Base-by-base conservation (phyloP, 2,329 filamentous ascomycete species). In the Microsporum ferrugineum region DNA sequence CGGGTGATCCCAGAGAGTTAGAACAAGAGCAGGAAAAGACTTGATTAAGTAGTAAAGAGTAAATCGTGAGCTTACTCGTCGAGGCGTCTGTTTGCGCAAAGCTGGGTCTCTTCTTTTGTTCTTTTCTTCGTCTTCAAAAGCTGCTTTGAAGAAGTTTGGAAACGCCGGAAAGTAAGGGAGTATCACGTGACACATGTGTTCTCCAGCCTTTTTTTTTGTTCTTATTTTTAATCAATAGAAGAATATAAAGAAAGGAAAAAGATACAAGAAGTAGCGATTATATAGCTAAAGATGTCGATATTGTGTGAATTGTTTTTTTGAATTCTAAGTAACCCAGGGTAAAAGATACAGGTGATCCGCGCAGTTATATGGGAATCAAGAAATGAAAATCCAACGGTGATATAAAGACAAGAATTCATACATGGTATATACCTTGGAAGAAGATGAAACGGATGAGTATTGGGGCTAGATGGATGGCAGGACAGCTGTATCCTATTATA, bases 401-500 rank as follows among this genome's bases (percentile, higher is more conserved):
- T 57, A 57, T 38, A 57, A 51, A 27, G 23, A 17, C 23, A 33
- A 29, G 12, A 57, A 38, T 57, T 57, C 53, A 57, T 57, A 57
- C 23, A 51, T 10, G 45, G 10, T 33, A 12, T 51, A 29, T 51
- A 12, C 39, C 5, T n/a, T 6, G 5, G 39, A n/a, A 43, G 3
- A n/a, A 2, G 14, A 43, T 14, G n/a, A 31, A 29, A 3, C 8
- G 14, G 5, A 33, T 8, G 14, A 29, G n/a, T 49, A 23, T 27
- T 8, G 45, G 10, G 4, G 14, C 12, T 39, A 39, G 38, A 39
- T 39, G 10, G 38, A 12, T 12, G 3, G 38, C 14, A 23, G 27
- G 12, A 27, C 6, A 12, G 8, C 14, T 12, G 38, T 12, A 39
- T 39, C 34, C 34, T 8, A 55, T 67, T 85, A 97, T 74, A 99